phyloP scores from a whole-genome alignment of 139 green algal species.

The Desmodesmus armatus region DNA sequence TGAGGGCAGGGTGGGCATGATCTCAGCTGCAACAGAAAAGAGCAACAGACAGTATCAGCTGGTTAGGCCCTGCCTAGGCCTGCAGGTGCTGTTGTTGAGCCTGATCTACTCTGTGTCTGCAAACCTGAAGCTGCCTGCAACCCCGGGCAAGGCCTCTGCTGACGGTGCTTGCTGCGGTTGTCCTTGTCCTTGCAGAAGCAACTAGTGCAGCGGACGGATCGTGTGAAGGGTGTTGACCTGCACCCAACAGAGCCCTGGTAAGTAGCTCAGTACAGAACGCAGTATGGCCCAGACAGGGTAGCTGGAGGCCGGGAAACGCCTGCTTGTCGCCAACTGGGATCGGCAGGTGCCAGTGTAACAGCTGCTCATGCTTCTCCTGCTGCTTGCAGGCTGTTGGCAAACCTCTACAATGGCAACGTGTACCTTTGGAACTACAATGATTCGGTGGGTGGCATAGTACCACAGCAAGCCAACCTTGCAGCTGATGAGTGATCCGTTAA shows the following conservation, averaged over 20 bases:
- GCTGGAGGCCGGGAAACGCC: too few species aligned
- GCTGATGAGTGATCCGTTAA: neutral
- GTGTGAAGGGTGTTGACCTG: constrained; percentile 98
- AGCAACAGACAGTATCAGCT: too few species aligned
- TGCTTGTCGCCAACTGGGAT: neutral
- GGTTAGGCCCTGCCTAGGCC: too few species aligned
- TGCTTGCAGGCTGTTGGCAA: constrained; percentile 89
- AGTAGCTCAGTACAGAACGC: constrained; percentile 19
- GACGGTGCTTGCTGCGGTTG: constrained; percentile 5
- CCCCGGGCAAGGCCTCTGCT: neutral
- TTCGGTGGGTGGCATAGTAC: constrained; percentile 53
- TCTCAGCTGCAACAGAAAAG: too few species aligned
- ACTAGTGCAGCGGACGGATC: constrained; percentile 94
- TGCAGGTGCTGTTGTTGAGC: neutral
- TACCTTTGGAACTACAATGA: constrained; percentile 98
- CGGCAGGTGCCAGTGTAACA: neutral
- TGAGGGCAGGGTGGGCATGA: too few species aligned
- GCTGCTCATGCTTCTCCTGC: neutral
- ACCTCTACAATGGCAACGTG: constrained; percentile 97
- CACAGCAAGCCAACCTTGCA: neutral
- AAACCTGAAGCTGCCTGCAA: neutral
- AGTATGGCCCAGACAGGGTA: too few species aligned
- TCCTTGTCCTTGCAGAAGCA: constrained; percentile 37
- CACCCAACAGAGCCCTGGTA: constrained; percentile 99
- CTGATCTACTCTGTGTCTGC: neutral